Conservation (phyloP, 2,329 filamentous ascomycete species). For the Diaporthe vaccinii region DNA sequence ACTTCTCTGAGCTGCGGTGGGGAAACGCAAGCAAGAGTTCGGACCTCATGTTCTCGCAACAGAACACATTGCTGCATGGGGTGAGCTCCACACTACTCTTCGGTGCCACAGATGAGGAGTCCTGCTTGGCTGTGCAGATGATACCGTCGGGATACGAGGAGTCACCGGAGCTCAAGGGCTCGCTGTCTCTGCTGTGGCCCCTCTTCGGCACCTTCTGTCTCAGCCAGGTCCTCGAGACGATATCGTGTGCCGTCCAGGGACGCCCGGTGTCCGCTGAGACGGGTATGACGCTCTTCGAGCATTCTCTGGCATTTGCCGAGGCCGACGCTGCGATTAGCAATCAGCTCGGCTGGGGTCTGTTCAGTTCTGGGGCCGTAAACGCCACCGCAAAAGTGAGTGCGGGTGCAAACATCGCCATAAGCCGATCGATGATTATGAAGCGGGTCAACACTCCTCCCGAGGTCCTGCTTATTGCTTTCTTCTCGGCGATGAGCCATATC, state of each 20-base stretch:
- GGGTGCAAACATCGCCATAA: constrained; percentile 63
- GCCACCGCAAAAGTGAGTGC: constrained; percentile 57
- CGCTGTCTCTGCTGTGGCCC: constrained; percentile 82
- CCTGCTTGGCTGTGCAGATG: constrained; percentile 84
- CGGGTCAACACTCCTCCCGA: constrained; percentile 91
- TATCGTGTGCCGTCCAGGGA: constrained; percentile 90
- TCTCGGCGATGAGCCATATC: constrained; percentile 91
- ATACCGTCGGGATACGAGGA: constrained; percentile 66
- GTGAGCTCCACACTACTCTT: constrained; percentile 80
- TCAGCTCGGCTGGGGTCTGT: constrained; percentile 79
- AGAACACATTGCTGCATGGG: constrained; percentile 78
- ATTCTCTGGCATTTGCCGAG: constrained; percentile 95
- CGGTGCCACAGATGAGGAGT: constrained; percentile 79
- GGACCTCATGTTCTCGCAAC: constrained; percentile 77
- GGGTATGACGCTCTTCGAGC: constrained; percentile 96
- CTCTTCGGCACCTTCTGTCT: constrained; percentile 78
- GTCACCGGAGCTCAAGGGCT: constrained; percentile 76
- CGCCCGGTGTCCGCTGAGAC: constrained; percentile 85
- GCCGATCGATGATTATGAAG: constrained; percentile 77
- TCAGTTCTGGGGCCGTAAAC: constrained; percentile 60
- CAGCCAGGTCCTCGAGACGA: constrained; percentile 89
- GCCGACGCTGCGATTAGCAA: constrained; percentile 89
- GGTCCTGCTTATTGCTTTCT: constrained; percentile 85
- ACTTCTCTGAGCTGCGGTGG: constrained; percentile 79
- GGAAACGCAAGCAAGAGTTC: constrained; percentile 75